Evolutionary conservation across 1,284 basidiomycete genomes (phyloP), one percentile per base, ranked within the genome.

Genomic region (Puccinia novopanici): DNA sequence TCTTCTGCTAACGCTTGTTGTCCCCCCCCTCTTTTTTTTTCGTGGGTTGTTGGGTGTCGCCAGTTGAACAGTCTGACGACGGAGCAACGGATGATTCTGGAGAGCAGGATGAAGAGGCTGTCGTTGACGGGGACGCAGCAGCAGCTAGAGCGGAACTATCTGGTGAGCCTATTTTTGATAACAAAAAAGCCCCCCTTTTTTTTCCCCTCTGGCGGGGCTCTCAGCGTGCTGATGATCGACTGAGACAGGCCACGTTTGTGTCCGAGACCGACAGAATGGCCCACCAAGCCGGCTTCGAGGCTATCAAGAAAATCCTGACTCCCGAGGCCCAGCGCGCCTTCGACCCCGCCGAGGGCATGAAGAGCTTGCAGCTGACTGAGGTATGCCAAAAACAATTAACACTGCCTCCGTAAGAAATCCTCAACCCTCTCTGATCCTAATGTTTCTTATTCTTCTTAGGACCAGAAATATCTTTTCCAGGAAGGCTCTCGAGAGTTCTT

Each of bases 211-310:
- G 4, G 34, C 34, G 34, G 34, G 34, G 34, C 34, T n/a, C n/a
- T 34, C 34, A 34, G 2, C 34, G 34, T 34, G 34, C 34, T 34
- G 4, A 34, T 4, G 2, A 34, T 34, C n/a, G n/a, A n/a, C n/a
- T n/a, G n/a, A n/a, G 13, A 40, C 4, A 79, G 77, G 54, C 34
- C 24, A 48, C 52, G 27, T 79, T 79, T 52, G 77, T 79, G 30
- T 71, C 59, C 3, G 52, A 30, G 22, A 61, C 9, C 22, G 57
- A 42, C 13, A 79, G 63, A 30, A 70, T 55, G 54, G 77, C 77
- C 4, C 63, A 79, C 45, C 77, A 79, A 63, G 77, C 68, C 2
- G 77, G 77, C 4, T 79, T 79, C 34, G 77, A 79, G 13, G 67
- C 77, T 0, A 50, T 79, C 30, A 79, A 79, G 50, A 57, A 59